Evolutionary conservation across 2,329 filamentous ascomycete genomes (phyloP).

Genomic region (Dendryphion nanum): DNA sequence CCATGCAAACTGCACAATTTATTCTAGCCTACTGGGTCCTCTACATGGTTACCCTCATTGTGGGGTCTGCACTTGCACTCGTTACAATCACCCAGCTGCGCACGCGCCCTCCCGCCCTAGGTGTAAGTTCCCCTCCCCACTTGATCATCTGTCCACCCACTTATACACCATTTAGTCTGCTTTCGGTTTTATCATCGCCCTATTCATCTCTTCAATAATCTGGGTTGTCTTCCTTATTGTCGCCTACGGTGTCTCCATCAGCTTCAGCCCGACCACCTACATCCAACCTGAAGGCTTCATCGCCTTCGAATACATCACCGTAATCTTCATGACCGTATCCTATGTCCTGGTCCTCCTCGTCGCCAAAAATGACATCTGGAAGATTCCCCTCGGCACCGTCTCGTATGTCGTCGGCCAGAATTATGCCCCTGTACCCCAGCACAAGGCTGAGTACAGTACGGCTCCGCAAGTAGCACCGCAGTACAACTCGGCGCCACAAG

Average conservation of each 20-base stretch:
- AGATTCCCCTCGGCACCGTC: neutral
- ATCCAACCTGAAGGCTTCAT: conserved; percentile 2
- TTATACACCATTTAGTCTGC: conserved; percentile 13
- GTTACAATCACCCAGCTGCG: conserved; percentile 15
- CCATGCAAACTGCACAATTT: conserved; percentile 1
- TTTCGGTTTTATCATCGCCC: conserved; percentile 12
- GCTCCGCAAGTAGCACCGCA: no score
- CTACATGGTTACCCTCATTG: conserved; percentile 19
- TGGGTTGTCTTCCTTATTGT: conserved; percentile 16
- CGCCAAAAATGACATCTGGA: conserved; percentile 12
- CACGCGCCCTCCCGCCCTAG: conserved; percentile 9
- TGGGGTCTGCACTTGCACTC: conserved; percentile 10
- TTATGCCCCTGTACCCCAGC: no score
- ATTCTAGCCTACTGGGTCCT: conserved; percentile 13
- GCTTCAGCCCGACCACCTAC: neutral
- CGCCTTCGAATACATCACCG: conserved; percentile 13
- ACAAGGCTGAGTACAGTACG: no score
- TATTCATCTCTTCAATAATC: conserved; percentile 18
- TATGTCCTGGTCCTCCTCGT: conserved; percentile 20
- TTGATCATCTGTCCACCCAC: neutral
- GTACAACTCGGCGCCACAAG: no score
- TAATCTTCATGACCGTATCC: conserved; percentile 16
- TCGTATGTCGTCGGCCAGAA: neutral
- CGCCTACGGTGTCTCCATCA: conserved; percentile 1
- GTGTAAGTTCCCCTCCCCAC: conserved; percentile 20